These are phyloP conservation scores for Fusarium torreyae DNA, from an alignment of 2,329 filamentous ascomycete species.

Conservation along the genomic window DNA sequence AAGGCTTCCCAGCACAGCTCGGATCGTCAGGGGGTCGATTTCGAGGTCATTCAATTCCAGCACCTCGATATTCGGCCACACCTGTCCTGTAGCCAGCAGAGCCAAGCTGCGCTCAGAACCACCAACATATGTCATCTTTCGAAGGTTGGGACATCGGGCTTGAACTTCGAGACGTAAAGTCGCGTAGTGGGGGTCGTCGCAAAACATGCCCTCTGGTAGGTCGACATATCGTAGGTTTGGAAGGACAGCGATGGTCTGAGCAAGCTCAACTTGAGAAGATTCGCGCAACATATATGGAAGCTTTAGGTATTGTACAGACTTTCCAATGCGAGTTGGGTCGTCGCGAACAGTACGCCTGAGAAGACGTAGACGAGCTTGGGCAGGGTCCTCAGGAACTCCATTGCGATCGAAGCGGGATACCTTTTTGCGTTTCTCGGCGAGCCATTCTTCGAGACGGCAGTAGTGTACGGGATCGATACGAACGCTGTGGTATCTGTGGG, in stretches of 20 bases:
- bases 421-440: conserved; percentile 84
- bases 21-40: conserved; percentile 78
- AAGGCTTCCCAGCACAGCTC: conserved; percentile 79
- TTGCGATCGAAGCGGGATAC: conserved; percentile 81
- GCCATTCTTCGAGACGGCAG: conserved; percentile 86
- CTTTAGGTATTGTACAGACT: conserved; percentile 84
- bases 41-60: conserved; percentile 78
- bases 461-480: conserved; percentile 96
- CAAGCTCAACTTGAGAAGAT: conserved; percentile 85
- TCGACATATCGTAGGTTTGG: conserved; percentile 92
- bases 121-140: conserved; percentile 88
- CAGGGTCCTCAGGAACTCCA: conserved; percentile 84
- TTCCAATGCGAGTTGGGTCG: conserved; percentile 77
- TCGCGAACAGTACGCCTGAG: conserved; percentile 87
- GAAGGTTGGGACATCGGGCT: conserved; percentile 83
- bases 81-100: conserved; percentile 73
- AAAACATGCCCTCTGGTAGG: conserved; percentile 88
- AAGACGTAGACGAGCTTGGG: conserved; percentile 81
- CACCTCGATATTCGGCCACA: conserved; percentile 81
- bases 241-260: conserved; percentile 86
- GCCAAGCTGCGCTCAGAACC: conserved; percentile 86
- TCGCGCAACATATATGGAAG: conserved; percentile 96
- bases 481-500: conserved; percentile 83
- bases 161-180: conserved; percentile 88
- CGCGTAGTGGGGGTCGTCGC: conserved; percentile 81